Evolutionary conservation across 306 rosid genomes (phyloP).

Genomic region (Vicia sativa): DNA sequence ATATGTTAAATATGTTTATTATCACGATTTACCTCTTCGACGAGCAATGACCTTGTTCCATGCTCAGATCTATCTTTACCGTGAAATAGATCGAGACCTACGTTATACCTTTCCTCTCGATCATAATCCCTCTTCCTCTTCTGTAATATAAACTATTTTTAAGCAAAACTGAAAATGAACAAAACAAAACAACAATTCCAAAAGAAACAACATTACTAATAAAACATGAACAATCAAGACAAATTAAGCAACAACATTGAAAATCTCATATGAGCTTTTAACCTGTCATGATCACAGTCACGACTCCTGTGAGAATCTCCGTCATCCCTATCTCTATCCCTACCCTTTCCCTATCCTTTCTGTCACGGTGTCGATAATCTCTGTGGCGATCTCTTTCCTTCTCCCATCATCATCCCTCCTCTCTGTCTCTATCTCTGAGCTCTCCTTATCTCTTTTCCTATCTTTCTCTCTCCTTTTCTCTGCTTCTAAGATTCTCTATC

Average conservation of each 20-base stretch:
- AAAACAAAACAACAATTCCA: conserved; percentile 5
- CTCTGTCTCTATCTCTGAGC: conserved; percentile 49
- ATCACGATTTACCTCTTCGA: conserved; percentile 75
- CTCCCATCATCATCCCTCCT: conserved; percentile 57
- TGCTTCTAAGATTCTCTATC: conserved; percentile 87
- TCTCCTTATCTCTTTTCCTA: conserved; percentile 44
- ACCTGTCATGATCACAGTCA: conserved; percentile 86
- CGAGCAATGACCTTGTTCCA: conserved; percentile 78
- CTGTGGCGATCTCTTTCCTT: conserved; percentile 59
- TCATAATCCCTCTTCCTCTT: conserved; percentile 81
- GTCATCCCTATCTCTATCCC: conserved; percentile 54
- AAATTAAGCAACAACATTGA: conserved; percentile 17
- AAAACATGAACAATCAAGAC: neutral
- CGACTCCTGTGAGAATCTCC: conserved; percentile 66
- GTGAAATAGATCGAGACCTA: conserved; percentile 62
- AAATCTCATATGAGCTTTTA: conserved; percentile 24
- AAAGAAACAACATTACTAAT: conserved; percentile 11
- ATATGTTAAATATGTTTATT: neutral
- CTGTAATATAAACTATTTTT: conserved; percentile 46
- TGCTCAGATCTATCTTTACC: conserved; percentile 72
- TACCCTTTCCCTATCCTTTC: conserved; percentile 72
- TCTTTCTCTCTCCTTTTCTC: conserved; percentile 93
- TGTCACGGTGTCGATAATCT: conserved; percentile 70
- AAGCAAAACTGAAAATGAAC: conserved; percentile 24
- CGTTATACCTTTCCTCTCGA: conserved; percentile 75